These are phyloP conservation scores for Paramecium sexaurelia DNA, from an alignment of 73 alveolate genomes.

Conservation along the genomic window DNA sequence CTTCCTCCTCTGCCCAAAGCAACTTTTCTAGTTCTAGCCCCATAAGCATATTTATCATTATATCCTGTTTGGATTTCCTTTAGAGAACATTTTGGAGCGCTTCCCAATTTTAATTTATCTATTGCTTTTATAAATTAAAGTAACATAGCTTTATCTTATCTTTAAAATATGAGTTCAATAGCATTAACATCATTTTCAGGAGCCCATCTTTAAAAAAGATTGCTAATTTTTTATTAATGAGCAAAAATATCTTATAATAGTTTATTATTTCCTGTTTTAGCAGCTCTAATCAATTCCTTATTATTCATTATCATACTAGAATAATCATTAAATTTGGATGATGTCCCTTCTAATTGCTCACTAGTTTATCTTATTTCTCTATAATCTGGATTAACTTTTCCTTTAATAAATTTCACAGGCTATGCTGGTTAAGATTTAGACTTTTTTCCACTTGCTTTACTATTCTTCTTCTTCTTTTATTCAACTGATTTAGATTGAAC, in stretches of 20 bases:
- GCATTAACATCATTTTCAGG: slow-evolving; percentile 73
- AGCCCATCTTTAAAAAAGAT: slow-evolving; percentile 18
- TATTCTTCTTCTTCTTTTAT: not conserved
- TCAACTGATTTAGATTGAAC: not conserved
- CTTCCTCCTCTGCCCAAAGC: slow-evolving; percentile 95
- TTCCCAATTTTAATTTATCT: slow-evolving; percentile 62
- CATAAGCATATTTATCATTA: slow-evolving; percentile 87
- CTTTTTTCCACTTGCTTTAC: not conserved
- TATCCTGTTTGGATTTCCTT: slow-evolving; percentile 87
- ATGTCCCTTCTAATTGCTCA: not conserved
- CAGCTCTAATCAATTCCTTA: slow-evolving; percentile 69
- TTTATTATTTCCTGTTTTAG: slow-evolving; percentile 72
- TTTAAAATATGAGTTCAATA: slow-evolving; percentile 77
- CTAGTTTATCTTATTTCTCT: not conserved
- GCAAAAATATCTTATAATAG: slow-evolving; percentile 73
- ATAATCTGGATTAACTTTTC: slow-evolving; percentile 12
- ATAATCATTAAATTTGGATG: not conserved
- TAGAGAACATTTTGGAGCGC: slow-evolving; percentile 73
- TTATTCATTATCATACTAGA: not conserved
- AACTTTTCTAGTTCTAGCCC: slow-evolving; percentile 88
- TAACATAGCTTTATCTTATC: slow-evolving; percentile 78
- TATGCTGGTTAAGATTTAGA: not conserved
- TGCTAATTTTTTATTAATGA: slow-evolving; percentile 57
- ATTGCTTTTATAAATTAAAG: slow-evolving; percentile 73
- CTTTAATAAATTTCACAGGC: not conserved